Base-by-base conservation (phyloP, 148 eudicot genomes). In the Arctostaphylos glauca region DNA sequence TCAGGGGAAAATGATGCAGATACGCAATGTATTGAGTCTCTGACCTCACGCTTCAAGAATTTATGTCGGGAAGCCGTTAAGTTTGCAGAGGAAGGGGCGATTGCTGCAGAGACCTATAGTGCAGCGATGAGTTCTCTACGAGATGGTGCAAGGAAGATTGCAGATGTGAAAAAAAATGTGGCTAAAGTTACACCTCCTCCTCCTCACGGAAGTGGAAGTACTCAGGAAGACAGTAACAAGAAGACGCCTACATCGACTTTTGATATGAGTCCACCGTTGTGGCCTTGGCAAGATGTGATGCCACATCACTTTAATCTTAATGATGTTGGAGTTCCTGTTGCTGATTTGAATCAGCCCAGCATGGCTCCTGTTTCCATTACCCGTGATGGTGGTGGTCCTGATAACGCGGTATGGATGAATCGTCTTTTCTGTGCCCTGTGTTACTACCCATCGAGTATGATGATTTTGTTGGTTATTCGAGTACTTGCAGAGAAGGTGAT, bases 31-130 rank as follows among this genome's bases (percentile, higher is more conserved):
- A 76, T 83, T 70, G 88, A 80, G 75, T 73, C 88, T 74, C 55
- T 83, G 74, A 80, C 85, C 48, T 80, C 80, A 14, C 85, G 88
- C 47, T 86, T 83, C 81, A 86, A 83, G 10, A 79, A 64, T 76
- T 54, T 86, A 52, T 83, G 85, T 81, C 77, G 54, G 44, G 88
- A 86, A 86, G 88, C 85, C n/a, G 76, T 86, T 19, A 83, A 80
- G 44, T 86, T 79, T 83, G 85, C 88, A 1, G 88, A 86, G 66
- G 88, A 86, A 77, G 88, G 88, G 74, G 85, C 88, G 21, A 55
- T 83, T 56, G 85, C 88, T 55, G 72, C 62, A 47, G 88, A 86
- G 68, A 86, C 88, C 46, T 86, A 86, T 70, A 64, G 47, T 68
- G 81, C 76, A 31, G 88, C 88, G 38, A 60, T 86, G 77, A 55